Evolutionary conservation across 495 filamentous ascomycete genomes (phyloP), one percentile per base, ranked within the genome.

Genomic region (Penicillium taxi): DNA sequence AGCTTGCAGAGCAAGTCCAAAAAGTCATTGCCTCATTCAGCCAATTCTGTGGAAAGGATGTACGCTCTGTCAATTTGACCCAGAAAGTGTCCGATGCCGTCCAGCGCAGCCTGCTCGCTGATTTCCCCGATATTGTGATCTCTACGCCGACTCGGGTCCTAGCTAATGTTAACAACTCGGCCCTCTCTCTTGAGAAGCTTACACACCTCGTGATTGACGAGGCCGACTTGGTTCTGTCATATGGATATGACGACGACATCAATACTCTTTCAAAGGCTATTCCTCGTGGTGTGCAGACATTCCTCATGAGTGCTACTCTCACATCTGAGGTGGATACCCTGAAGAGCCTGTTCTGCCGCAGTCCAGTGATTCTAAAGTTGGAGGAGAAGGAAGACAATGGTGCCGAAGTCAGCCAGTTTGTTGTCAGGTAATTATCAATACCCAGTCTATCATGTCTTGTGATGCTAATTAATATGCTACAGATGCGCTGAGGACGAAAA

Each of bases 401-500:
- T 20, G 77, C 74, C 37, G 79, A 75, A 19, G 70, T 96, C 8
- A 84, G 73, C 33, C 91, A 99, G 59, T 96, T 84, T 55, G 76
- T 87, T 22, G 85, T 95, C 34, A 84, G 73, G 72, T 86, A 57
- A 48, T 75, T 48, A 34, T 21, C 4, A 14, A 0, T 30, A 6
- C 20, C 24, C 2, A 6, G n/a, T 14, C 6, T 6, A 17, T 20
- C 9, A 11, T 6, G 4, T 14, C 14, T 20, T 4, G 12, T 6
- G 4, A 23, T 44, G 18, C 50, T 54, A 46, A 53, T 11, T 11
- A 5, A 1, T 19, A 1, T 43, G n/a, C 4, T 38, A 41, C 47
- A 82, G 80, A 57, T 94, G 88, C 50, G 84, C 77, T 17, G 93
- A 96, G 63, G 91, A 96, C 38, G 91, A 96, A 50, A 99, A 99